phyloP scores from a whole-genome alignment of 2,329 filamentous ascomycete genomes.

The Fusarium nurragi region DNA sequence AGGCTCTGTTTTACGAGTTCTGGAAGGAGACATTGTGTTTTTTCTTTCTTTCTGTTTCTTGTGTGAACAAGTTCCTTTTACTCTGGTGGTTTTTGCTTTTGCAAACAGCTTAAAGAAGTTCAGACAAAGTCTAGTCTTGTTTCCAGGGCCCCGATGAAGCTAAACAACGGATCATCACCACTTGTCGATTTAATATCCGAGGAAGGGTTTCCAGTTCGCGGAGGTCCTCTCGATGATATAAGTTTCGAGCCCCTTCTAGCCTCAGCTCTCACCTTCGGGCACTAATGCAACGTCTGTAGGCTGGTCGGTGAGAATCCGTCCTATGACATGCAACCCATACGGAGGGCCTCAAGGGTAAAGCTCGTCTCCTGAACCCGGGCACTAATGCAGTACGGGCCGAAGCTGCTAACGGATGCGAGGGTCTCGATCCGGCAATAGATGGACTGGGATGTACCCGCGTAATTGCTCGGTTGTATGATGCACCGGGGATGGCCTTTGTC shows the following conservation, averaged over 20 bases:
- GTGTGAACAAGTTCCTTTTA: not conserved
- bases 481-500: not conserved
- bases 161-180: not conserved
- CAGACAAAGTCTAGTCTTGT: not conserved
- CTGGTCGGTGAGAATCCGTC: slow-evolving; percentile 16
- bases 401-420: slow-evolving; percentile 16
- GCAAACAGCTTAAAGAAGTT: not conserved
- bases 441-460: not conserved
- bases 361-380: slow-evolving; percentile 6
- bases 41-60: not conserved
- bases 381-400: slow-evolving; percentile 35
- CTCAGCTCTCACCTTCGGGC: not conserved
- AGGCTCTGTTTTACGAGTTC: slow-evolving; percentile 19
- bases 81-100: not conserved
- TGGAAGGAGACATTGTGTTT: slow-evolving; percentile 21
- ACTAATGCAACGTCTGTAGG: slow-evolving; percentile 18
- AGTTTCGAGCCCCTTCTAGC: not conserved
- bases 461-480: not conserved
- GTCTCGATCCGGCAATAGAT: slow-evolving; percentile 11
- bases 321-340: slow-evolving; percentile 13
- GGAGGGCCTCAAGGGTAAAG: slow-evolving; percentile 17
- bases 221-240: not conserved
- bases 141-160: not conserved
- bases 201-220: not conserved
- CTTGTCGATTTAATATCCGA: not conserved